Evolutionary conservation across 2,329 filamentous ascomycete genomes (phyloP), one percentile per base, ranked within the genome.

Genomic region (Botrytis squamosa): DNA sequence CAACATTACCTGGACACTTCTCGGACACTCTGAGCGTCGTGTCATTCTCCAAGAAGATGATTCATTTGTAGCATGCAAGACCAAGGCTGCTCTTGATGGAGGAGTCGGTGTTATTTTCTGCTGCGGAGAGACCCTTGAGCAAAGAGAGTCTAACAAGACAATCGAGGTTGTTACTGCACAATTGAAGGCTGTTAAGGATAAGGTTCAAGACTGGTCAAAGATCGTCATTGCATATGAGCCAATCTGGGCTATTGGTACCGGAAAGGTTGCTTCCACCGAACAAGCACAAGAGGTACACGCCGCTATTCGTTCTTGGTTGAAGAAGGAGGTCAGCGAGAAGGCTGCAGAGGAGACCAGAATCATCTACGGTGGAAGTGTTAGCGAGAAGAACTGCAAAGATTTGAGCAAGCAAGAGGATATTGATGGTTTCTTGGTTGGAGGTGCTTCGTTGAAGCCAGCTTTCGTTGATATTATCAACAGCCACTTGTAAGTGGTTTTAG

Each of bases 141-240:
- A 97, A 87, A 92, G 95, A 79, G 95, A 98, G 87, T 88, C 89
- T 76, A 88, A 88, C 83, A 91, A 93, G 87, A 98, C 95, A 77
- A 92, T 97, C 81, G 90, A 93, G 69, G 92, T 96, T 76, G 92
- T 97, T 81, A 96, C 92, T 80, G 86, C 85, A 78, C 96, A 99
- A 88, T 89, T 99, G 80, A 88, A 90, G 77, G 94, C 94, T 77
- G 93, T 95, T 77, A 89, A 89, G 73, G 91, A 94, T 83, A 87
- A 92, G 86, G 86, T 93, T 82, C 86, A 89, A 80, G 93, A 97
- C 86, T 99, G 96, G 96, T 89, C 87, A 81, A 96, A 96, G 87
- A 89, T 99, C 77, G 96, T 99, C 83, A 89, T 99, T 81, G 96
- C 96, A 81, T 99, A 99, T 85, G 96, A 99, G 89, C 96, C 96